Evolutionary conservation across 306 rosid genomes (phyloP).

Genomic region (Chamaecrista fasciculata): DNA sequence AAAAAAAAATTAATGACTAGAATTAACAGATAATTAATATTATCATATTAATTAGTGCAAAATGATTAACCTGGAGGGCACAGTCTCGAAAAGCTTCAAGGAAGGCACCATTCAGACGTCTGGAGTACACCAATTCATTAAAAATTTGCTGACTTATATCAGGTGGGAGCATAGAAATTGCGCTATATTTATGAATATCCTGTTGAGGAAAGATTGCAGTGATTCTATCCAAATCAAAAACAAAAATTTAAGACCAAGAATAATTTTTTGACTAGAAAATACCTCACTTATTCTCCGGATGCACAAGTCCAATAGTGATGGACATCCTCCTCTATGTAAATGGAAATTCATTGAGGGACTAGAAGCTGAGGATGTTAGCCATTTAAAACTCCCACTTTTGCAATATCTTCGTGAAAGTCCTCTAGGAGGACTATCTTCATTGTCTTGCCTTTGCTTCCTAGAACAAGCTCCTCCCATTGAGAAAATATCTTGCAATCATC

Average conservation of each 20-base stretch:
- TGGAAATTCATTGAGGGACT: constrained; percentile 51
- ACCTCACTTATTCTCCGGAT: constrained; percentile 65
- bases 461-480: constrained; percentile 97
- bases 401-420: constrained; percentile 56
- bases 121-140: constrained; percentile 64
- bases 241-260: constrained; percentile 1
- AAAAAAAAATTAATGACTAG: constrained; percentile 19
- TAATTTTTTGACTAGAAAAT: constrained; percentile 1
- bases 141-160: constrained; percentile 89
- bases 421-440: constrained; percentile 43
- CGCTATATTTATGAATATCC: constrained; percentile 59
- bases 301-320: constrained; percentile 74
- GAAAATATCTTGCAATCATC: constrained; percentile 36
- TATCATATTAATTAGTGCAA: not conserved
- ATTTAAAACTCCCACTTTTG: constrained; percentile 87
- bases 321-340: constrained; percentile 52
- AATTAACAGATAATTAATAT: not conserved
- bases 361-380: constrained; percentile 75
- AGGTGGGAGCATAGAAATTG: constrained; percentile 71
- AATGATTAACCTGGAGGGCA: constrained; percentile 76
- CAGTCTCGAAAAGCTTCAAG: constrained; percentile 79
- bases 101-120: constrained; percentile 42
- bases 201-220: constrained; percentile 41
- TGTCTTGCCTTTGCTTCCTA: constrained; percentile 68
- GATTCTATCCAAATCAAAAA: constrained; percentile 23